Evolutionary conservation across 345 rosid species (phyloP).

Genomic region (Eucalyptus dawsonii): DNA sequence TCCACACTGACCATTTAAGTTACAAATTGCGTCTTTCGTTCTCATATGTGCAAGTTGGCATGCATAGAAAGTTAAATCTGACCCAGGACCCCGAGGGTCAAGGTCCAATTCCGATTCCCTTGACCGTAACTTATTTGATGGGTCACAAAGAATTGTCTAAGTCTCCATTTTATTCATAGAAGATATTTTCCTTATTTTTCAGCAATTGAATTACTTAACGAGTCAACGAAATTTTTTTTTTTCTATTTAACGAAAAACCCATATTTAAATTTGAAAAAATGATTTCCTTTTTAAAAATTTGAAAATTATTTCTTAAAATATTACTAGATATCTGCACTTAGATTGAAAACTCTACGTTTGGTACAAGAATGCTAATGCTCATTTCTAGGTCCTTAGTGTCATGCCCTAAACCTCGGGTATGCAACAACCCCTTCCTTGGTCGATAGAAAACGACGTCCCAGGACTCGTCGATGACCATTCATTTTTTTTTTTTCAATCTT

Average conservation of each 20-base stretch:
- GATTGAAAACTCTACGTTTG: neutral
- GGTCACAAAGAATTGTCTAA: neutral
- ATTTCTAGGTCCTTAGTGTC: neutral
- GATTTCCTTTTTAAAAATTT: no score
- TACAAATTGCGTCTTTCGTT: neutral
- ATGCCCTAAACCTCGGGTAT: no score
- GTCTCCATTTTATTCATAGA: no score
- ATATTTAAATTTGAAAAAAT: neutral
- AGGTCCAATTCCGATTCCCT: neutral
- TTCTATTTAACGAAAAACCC: neutral
- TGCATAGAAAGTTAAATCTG: neutral
- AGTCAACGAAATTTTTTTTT: neutral
- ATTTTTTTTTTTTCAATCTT: no score
- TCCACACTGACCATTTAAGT: neutral
- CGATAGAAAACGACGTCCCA: no score
- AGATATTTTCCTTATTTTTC: neutral
- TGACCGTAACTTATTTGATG: neutral
- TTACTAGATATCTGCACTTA: fast-evolving
- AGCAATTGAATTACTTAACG: neutral
- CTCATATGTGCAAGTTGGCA: neutral
- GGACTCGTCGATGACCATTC: no score
- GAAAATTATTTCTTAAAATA: no score
- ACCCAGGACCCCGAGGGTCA: neutral
- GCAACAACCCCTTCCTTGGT: no score
- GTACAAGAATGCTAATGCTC: neutral